Evolutionary conservation across 495 filamentous ascomycete genomes (phyloP).

Genomic region (Xylaria curta): DNA sequence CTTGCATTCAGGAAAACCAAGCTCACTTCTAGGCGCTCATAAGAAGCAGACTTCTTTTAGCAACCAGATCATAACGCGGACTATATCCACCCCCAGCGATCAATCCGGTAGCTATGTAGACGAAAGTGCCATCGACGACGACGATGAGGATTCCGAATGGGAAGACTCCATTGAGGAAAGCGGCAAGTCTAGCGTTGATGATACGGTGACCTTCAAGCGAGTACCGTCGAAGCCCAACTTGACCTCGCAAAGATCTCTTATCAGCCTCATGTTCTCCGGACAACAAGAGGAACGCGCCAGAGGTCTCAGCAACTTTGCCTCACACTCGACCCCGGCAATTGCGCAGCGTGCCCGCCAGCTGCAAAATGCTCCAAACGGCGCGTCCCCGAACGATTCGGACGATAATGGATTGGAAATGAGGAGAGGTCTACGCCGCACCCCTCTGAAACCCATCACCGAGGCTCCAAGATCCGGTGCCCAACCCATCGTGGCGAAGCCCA

Average conservation of each 20-base stretch:
- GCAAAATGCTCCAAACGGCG: constrained; percentile 75
- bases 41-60: constrained; percentile 89
- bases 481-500: constrained; percentile 80
- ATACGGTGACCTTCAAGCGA: constrained; percentile 80
- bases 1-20: constrained; percentile 55
- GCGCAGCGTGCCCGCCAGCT: constrained; percentile 72
- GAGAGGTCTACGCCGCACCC: constrained; percentile 44
- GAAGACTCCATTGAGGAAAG: constrained; percentile 92
- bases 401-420: constrained; percentile 75
- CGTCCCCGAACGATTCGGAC: constrained; percentile 73
- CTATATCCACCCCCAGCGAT: constrained; percentile 66
- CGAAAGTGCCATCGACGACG: constrained; percentile 86
- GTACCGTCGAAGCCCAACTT: constrained; percentile 90
- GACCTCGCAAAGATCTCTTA: constrained; percentile 82
- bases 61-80: constrained; percentile 72
- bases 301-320: constrained; percentile 68
- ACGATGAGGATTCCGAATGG: constrained; percentile 87
- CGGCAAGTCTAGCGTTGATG: constrained; percentile 79
- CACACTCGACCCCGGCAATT: constrained; percentile 83
- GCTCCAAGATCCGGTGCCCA: constrained; percentile 73
- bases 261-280: constrained; percentile 88
- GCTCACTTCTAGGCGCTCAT: constrained; percentile 52
- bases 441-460: constrained; percentile 64
- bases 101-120: constrained; percentile 76
- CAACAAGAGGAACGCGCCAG: constrained; percentile 66